Percentiles rank a stretch among this genome's conserved stretches.
Conservation (phyloP, 1,284 basidiomycete genomes). For the Athelia sp. region DNA sequence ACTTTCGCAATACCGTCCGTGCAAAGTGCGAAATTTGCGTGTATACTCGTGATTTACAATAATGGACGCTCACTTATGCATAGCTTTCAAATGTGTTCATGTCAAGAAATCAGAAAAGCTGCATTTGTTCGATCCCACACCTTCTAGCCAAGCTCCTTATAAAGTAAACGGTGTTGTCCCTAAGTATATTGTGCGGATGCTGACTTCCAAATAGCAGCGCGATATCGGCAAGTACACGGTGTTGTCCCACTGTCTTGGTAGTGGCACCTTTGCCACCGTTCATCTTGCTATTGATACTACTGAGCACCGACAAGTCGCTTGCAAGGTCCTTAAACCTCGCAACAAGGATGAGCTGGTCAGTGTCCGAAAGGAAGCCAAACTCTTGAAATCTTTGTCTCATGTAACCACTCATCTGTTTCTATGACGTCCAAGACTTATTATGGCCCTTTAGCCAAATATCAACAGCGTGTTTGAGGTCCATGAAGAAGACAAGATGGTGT, state of each 20-base stretch:
- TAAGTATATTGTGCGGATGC: conserved; percentile 3
- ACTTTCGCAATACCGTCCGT: conserved; percentile 60
- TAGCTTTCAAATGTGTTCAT: conserved; percentile 66
- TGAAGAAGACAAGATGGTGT: conserved; percentile 60
- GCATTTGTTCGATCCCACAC: conserved; percentile 57
- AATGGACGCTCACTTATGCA: background rate
- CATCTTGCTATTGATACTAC: conserved; percentile 66
- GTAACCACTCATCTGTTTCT: conserved; percentile 33
- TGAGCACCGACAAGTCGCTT: conserved; percentile 71
- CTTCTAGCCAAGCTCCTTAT: conserved; percentile 43
- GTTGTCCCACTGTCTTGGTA: conserved; percentile 71
- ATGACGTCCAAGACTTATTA: conserved; percentile 1
- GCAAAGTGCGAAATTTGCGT: conserved; percentile 35
- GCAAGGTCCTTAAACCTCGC: conserved; percentile 71
- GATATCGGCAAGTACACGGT: conserved; percentile 59
- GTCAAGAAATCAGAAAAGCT: conserved; percentile 47
- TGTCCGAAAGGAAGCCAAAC: conserved; percentile 72
- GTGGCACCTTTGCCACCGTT: conserved; percentile 78
- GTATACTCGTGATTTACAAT: too few species aligned
- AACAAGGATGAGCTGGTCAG: conserved; percentile 50
- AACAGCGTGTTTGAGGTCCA: conserved; percentile 71
- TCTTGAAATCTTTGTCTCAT: conserved; percentile 66
- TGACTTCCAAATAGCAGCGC: conserved; percentile 17
- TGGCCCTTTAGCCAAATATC: conserved; percentile 65
- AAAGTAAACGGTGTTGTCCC: conserved; percentile 35